These are phyloP conservation scores for Dillenia suffruticosa DNA, from an alignment of 164 flowering plant genomes.

Conservation along the genomic window DNA sequence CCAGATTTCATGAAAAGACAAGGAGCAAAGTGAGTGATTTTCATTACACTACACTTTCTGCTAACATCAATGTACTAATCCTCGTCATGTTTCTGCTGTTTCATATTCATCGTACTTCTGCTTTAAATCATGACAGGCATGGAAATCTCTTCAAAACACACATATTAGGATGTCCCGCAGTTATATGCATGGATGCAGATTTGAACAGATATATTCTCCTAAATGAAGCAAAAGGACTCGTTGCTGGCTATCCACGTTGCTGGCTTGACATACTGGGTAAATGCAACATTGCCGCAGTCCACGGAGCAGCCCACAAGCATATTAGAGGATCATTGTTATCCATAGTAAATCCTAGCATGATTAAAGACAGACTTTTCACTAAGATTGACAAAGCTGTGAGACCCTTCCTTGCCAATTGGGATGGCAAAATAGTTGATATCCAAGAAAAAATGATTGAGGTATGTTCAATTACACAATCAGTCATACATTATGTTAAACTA, in stretches of 20 bases:
- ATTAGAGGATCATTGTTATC: slow-evolving; percentile 85
- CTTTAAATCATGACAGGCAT: slow-evolving; percentile 36
- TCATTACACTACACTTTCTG: not conserved
- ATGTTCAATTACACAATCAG: slow-evolving; percentile 3
- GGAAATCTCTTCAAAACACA: slow-evolving; percentile 91
- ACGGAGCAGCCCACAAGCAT: slow-evolving; percentile 73
- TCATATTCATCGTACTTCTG: too few relatives aligned
- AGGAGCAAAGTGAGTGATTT: slow-evolving; percentile 58
- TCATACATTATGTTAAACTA: not conserved
- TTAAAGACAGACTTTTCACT: slow-evolving; percentile 64
- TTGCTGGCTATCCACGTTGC: slow-evolving; percentile 95
- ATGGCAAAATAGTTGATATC: slow-evolving; percentile 49
- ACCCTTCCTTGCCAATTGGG: slow-evolving; percentile 66
- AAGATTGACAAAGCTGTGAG: slow-evolving; percentile 84
- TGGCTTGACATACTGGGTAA: slow-evolving; percentile 84
- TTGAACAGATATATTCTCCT: slow-evolving; percentile 74
- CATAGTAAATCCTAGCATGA: slow-evolving; percentile 63
- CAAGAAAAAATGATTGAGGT: slow-evolving; percentile 93
- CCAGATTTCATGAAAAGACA: slow-evolving; percentile 85
- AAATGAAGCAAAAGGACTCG: slow-evolving; percentile 87
- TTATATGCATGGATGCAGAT: slow-evolving; percentile 95
- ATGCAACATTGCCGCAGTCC: slow-evolving; percentile 87
- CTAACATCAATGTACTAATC: not conserved
- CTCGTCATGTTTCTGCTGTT: not conserved
- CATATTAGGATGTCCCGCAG: slow-evolving; percentile 81